Base-by-base conservation (phyloP, 2,329 filamentous ascomycete species). In the Cladosporium phlei region DNA sequence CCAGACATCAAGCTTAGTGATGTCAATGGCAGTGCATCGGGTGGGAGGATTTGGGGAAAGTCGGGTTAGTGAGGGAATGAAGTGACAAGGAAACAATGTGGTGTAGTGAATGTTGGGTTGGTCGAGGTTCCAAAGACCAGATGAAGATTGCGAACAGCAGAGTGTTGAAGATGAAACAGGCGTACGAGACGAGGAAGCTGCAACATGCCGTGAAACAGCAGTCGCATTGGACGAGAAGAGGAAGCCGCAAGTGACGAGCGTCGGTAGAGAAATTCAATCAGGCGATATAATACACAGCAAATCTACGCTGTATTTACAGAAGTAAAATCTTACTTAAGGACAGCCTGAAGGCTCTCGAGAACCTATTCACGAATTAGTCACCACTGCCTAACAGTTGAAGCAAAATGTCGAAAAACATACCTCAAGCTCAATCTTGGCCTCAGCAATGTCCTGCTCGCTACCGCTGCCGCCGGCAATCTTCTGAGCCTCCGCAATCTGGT, bases 351-450 rank as follows among this genome's bases (percentile, higher is more conserved):
- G 68, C 80, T 86, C 79, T 93, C 87, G 61, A 93, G 78, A 64
- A 91, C 85, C 86, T 90, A 55, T 14, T 3, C 9, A 35, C 16
- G 24, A 6, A 29, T 56, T 46, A 48, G 45, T 52, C 39, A n/a
- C n/a, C n/a, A n/a, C n/a, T n/a, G n/a, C n/a, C n/a, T 33, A 14
- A 12, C 4, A 16, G 3, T 35, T 8, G 7, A 9, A 5, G 12
- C 19, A 19, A 22, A 28, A 6, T 17, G 2, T 14, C 22, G 3
- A 8, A 7, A 10, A 45, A 60, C 77, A 67, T 73, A 95, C 91
- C 88, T 98, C 93, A 60, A 98, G 75, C 80, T 97, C 91, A 69
- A 98, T 91, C 82, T 96, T 97, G 59, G 93, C 93, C 82, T 98
- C 93, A 56, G 91, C 91, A 73, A 97, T 87, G 66, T 97, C 93